Evolutionary conservation across 1,139 yeast genomes (phyloP).

Genomic region (Diutina siamensis): DNA sequence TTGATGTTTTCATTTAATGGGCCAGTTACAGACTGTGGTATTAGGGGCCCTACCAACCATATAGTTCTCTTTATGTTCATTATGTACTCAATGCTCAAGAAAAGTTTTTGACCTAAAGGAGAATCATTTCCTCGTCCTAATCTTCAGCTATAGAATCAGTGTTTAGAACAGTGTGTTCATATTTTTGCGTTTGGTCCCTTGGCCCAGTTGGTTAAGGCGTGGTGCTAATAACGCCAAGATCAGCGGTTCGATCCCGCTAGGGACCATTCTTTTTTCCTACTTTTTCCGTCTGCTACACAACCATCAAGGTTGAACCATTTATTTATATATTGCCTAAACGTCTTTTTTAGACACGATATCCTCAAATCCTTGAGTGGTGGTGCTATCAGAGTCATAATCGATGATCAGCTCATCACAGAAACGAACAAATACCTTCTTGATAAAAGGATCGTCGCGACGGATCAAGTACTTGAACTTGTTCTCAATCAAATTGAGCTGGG

Average conservation of each 20-base stretch:
- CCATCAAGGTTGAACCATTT: not conserved
- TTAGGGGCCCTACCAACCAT: too few species aligned
- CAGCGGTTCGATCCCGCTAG: conserved; percentile 84
- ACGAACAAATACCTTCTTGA: conserved; percentile 1
- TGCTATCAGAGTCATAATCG: conserved; percentile 2
- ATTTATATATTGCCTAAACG: not conserved
- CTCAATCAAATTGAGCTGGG: conserved; percentile 4
- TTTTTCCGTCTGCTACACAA: too few species aligned
- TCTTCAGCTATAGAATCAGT: too few species aligned
- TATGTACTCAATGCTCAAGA: too few species aligned
- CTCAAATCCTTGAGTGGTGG: conserved; percentile 1
- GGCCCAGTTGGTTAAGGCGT: conserved; percentile 90
- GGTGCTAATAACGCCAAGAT: conserved; percentile 82
- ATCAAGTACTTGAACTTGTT: conserved; percentile 5
- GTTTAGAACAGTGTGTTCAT: too few species aligned
- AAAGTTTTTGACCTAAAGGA: too few species aligned
- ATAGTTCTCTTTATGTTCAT: too few species aligned
- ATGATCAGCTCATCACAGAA: conserved; percentile 1
- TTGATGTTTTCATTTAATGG: too few species aligned
- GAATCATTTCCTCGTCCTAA: too few species aligned
- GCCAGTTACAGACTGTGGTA: too few species aligned
- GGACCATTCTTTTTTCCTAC: conserved; percentile 35
- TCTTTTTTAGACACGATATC: too few species aligned
- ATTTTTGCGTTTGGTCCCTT: too few species aligned
- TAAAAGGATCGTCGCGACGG: conserved; percentile 3